Evolutionary conservation across 2,329 filamentous ascomycete species (phyloP).

Genomic region (Penicillium sp.): DNA sequence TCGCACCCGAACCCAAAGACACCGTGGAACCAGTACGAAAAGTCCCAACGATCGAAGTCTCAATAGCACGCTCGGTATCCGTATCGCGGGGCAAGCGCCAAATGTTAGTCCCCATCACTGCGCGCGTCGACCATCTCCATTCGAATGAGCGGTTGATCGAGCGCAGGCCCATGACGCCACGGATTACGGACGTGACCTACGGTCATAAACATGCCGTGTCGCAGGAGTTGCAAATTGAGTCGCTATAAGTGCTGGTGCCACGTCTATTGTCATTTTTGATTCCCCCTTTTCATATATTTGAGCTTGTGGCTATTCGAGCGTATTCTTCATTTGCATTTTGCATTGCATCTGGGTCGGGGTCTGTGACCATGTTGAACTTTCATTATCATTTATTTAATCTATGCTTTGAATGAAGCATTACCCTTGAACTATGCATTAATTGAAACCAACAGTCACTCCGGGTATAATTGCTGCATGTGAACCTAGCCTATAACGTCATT

Average conservation of each 20-base stretch:
- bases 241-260: conserved; percentile 12
- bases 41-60: conserved; percentile 35
- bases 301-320: neutral
- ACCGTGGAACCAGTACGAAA: conserved; percentile 1
- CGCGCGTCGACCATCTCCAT: conserved; percentile 25
- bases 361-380: neutral
- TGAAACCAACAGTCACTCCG: neutral
- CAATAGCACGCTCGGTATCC: conserved; percentile 42
- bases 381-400: neutral
- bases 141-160: conserved; percentile 33
- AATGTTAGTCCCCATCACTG: conserved; percentile 39
- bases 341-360: neutral
- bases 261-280: conserved; percentile 5
- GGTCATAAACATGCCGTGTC: conserved; percentile 36
- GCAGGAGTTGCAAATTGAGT: conserved; percentile 37
- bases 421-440: too few relatives aligned
- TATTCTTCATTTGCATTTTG: neutral
- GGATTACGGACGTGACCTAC: conserved; percentile 29
- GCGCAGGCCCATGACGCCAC: conserved; percentile 30
- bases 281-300: neutral
- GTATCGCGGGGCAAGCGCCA: conserved; percentile 38
- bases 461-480: too few relatives aligned
- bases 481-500: neutral
- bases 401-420: neutral
- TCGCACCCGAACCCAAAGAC: conserved; percentile 4